These are phyloP conservation scores for Phytophthora hibernalis DNA, from an alignment of 352 stramenopile genomes.

Conservation along the genomic window DNA sequence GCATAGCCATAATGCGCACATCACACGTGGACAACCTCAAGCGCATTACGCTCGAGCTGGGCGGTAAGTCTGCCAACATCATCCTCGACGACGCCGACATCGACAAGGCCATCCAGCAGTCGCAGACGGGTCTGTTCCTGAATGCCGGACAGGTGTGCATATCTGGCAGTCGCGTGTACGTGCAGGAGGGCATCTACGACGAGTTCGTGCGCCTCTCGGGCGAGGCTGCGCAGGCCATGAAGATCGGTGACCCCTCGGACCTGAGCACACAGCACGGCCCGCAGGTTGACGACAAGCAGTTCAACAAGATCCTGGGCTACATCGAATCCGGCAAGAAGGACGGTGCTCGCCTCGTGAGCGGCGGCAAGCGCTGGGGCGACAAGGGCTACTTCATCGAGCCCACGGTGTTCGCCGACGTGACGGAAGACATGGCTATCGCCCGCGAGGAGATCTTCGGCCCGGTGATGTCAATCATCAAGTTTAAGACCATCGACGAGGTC, in stretches of 20 bases:
- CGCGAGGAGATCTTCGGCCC: conserved; percentile 93
- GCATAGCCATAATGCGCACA: conserved; percentile 57
- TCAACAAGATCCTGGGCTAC: conserved; percentile 87
- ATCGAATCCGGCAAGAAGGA: conserved; percentile 75
- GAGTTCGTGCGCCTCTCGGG: conserved; percentile 74
- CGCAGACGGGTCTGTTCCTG: conserved; percentile 72
- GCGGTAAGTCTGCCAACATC: conserved; percentile 80
- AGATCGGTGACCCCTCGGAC: conserved; percentile 61
- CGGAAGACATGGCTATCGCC: conserved; percentile 84
- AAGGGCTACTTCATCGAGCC: conserved; percentile 92
- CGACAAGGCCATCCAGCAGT: conserved; percentile 52
- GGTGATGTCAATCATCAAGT: conserved; percentile 88
- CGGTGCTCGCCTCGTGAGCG: conserved; percentile 76
- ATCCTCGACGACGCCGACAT: conserved; percentile 74
- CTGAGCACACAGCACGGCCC: conserved; percentile 47
- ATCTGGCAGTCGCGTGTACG: conserved; percentile 80
- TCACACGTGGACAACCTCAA: conserved; percentile 76
- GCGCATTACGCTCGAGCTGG: conserved; percentile 74
- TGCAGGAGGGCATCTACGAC: conserved; percentile 87
- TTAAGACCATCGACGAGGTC: conserved; percentile 88
- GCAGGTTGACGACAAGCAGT: conserved; percentile 63
- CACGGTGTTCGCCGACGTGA: conserved; percentile 89
- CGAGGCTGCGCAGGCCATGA: conserved; percentile 51
- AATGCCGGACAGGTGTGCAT: conserved; percentile 90
- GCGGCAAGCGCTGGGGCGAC: conserved; percentile 67